Base-by-base conservation (phyloP, 176 grass and related monocot species). In the Zea luxurians region DNA sequence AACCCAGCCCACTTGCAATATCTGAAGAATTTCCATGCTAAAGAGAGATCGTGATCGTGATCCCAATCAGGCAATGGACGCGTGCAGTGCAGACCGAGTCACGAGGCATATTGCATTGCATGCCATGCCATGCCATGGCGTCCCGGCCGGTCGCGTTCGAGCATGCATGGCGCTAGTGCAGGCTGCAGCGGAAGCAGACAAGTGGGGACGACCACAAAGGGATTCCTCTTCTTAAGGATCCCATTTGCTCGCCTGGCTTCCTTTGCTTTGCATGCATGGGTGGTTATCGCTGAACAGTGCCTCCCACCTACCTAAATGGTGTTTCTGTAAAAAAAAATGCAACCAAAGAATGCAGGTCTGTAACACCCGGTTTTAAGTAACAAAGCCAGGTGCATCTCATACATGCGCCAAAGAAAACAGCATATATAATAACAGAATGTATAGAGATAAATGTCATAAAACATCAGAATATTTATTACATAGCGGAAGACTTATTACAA, bases 11-110 rank as follows among this genome's bases (percentile, higher is more conserved):
- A 21, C 8, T 61, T 3, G 2, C 40, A 2, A 46, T 76, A 35
- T 47, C 6, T 55, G 37, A 55, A 57, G 37, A 55, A 16, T 66
- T 27, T 36, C 8, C n/a, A 2, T 16, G 37, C 7, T 41, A 21
- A 11, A 12, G 36, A 55, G n/a, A 52, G 8, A 9, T 40, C 11
- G 17, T 47, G 54, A 75, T 48, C 8, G 13, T 42, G 55, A 72
- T 37, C 68, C 64, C 60, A 78, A 71, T 64, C 57, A 59, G 47
- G 64, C 55, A 80, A 64, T 54, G 57, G 37, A 12, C 84, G 80
- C 36, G 37, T 63, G 37, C 55, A 40, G 20, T 80, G 70, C 64
- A 80, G 52, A 45, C 41, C 71, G 68, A 80, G 77, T 72, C 82
- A 81, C 48, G 65, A 45, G 58, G 77, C 81, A 79, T 57, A 2